Conservation (phyloP, 345 rosid species). For the Balakata baccata region DNA sequence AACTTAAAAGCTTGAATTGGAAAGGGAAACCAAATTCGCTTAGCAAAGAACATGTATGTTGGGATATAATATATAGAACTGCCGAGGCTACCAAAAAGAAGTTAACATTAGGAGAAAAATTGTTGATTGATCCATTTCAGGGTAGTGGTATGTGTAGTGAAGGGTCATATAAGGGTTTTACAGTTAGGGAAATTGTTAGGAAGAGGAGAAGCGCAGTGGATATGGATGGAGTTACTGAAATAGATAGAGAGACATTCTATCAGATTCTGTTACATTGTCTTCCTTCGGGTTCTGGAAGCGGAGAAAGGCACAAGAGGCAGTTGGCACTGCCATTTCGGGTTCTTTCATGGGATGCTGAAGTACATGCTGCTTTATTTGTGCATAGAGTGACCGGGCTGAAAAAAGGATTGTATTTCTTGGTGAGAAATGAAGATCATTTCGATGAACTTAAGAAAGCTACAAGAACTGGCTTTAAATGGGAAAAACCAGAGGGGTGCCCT, state of each 20-base stretch:
- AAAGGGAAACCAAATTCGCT: conserved; percentile 62
- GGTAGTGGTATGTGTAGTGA: conserved; percentile 46
- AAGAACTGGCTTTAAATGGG: conserved; percentile 64
- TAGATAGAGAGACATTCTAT: conserved; percentile 60
- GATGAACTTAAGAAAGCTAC: conserved; percentile 50
- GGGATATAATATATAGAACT: conserved; percentile 74
- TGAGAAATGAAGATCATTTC: conserved; percentile 81
- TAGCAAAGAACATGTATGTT: conserved; percentile 71
- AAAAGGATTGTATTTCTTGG: conserved; percentile 74
- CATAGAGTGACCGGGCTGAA: conserved; percentile 70
- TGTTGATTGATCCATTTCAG: conserved; percentile 37
- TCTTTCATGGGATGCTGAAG: conserved; percentile 85
- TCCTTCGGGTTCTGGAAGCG: conserved; percentile 59
- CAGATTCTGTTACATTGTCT: conserved; percentile 85
- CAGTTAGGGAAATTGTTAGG: conserved; percentile 58
- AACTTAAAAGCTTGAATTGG: conserved; percentile 56
- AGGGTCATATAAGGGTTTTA: conserved; percentile 46
- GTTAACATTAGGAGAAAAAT: conserved; percentile 23
- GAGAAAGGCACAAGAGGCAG: conserved; percentile 51
- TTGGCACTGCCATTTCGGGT: conserved; percentile 68
- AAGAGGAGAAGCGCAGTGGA: conserved; percentile 90
- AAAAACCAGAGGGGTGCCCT: conserved; percentile 78
- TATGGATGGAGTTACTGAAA: conserved; percentile 68
- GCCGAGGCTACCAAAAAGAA: conserved; percentile 75
- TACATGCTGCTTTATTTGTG: conserved; percentile 82